These are phyloP conservation scores for Leccinum arenicola DNA, from an alignment of 768 basidiomycete genomes.

Conservation along the genomic window DNA sequence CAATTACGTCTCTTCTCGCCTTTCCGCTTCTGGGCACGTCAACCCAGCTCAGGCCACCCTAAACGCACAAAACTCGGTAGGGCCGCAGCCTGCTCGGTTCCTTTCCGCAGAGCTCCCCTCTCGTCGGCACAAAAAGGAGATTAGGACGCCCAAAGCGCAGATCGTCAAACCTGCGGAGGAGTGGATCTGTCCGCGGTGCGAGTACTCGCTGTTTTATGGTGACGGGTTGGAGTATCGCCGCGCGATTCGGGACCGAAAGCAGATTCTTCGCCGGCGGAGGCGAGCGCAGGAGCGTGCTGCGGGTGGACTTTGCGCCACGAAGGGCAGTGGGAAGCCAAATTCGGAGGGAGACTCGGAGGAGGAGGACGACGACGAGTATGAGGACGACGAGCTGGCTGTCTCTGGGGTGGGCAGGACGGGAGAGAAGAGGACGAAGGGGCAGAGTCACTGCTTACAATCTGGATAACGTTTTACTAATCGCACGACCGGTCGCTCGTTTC, in stretches of 20 bases:
- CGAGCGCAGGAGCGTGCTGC: constrained; percentile 70
- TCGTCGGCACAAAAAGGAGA: constrained; percentile 33
- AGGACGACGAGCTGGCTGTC: constrained; percentile 14
- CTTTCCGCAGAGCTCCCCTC: constrained; percentile 66
- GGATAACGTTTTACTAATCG: constrained; percentile 21
- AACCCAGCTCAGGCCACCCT: constrained; percentile 38
- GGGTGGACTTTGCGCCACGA: constrained; percentile 27
- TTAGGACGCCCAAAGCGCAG: constrained; percentile 28
- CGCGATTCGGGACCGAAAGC: constrained; percentile 71
- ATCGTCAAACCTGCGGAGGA: constrained; percentile 71
- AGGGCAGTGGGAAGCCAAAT: constrained; percentile 17
- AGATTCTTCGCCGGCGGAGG: constrained; percentile 67
- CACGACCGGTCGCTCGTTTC: constrained; percentile 7
- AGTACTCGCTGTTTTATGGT: constrained; percentile 91
- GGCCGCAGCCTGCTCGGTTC: constrained; percentile 63
- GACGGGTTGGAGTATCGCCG: constrained; percentile 63
- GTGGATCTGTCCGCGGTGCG: constrained; percentile 94
- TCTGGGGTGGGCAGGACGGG: constrained; percentile 11
- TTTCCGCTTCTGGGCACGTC: constrained; percentile 50
- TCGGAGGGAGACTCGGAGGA: constrained; percentile 25
- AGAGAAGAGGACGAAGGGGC: constrained; percentile 18
- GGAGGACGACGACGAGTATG: not conserved
- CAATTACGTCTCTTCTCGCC: constrained; percentile 88
- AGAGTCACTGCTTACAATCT: constrained; percentile 17
- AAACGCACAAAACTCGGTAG: constrained; percentile 48